Conservation (phyloP, 768 basidiomycete species). For the Collybia nuda region DNA sequence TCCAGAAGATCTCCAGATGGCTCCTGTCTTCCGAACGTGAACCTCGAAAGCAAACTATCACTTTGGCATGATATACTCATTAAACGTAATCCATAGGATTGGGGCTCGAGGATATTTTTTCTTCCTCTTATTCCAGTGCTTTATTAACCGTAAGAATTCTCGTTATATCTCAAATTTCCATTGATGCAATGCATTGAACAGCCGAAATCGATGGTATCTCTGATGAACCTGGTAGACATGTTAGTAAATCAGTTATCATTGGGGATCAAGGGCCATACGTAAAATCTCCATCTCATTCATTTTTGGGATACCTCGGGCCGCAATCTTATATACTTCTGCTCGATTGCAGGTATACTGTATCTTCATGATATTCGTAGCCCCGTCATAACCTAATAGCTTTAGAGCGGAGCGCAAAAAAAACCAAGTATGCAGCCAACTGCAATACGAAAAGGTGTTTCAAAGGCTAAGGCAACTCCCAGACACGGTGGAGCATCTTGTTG, state of each 20-base stretch:
- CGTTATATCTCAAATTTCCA: conserved; percentile 1
- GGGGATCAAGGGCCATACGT: conserved; percentile 79
- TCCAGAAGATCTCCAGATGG: conserved; percentile 74
- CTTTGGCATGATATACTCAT: background rate
- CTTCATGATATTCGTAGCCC: conserved; percentile 7
- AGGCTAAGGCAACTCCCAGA: conserved; percentile 60
- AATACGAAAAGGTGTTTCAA: conserved; percentile 76
- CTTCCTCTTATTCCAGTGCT: conserved; percentile 93
- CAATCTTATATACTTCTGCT: conserved; percentile 71
- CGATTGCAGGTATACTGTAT: conserved; percentile 69
- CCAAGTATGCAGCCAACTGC: conserved; percentile 71
- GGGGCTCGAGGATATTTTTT: conserved; percentile 88
- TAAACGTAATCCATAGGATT: conserved; percentile 46
- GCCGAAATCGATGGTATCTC: conserved; percentile 76
- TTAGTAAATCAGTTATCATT: conserved; percentile 70
- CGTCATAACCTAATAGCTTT: background rate
- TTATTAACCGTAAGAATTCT: conserved; percentile 63
- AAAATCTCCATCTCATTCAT: conserved; percentile 79
- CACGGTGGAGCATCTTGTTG: conserved; percentile 76
- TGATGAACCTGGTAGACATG: conserved; percentile 59
- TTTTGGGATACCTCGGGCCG: conserved; percentile 79
- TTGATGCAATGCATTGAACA: conserved; percentile 18
- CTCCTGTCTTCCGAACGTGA: conserved; percentile 73
- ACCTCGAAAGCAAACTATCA: conserved; percentile 7
- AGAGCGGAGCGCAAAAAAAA: conserved; percentile 85